Base-by-base conservation (phyloP, 1,139 yeast species). In the Geotrichum cucujoidarum region DNA sequence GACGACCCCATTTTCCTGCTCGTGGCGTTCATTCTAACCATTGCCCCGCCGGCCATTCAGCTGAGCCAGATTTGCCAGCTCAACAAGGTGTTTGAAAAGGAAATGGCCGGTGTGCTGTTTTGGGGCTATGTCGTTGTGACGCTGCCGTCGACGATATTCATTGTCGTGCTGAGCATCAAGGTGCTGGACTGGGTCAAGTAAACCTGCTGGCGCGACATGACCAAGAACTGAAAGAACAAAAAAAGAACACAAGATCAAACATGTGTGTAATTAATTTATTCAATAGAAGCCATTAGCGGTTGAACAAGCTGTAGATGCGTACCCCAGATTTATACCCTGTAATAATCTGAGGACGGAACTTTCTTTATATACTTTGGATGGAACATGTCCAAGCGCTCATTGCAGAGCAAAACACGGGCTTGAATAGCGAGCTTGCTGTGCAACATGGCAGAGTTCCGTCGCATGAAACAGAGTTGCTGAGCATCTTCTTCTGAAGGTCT, bases 1-100 rank as follows among this genome's bases (percentile, higher is more conserved):
- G 90, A 83, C 64, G 95, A 86, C 64, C 95, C 95, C 18, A 83
- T 86, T 50, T 86, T 86, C 60, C 69, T 85, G 57, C 78, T 85
- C 51, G 89, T 87, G 34, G 77, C 87, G 22, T 86, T 86, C 59
- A 72, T 85, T 20, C 73, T 85, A 43, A 83, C 92, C 4, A 76
- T 84, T 2, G 78, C 90, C 1, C 95, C 95, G 1, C 95, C 95
- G 1, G 94, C 94, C 4, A 84, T 85, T 58, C 95, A 85, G 68
- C 73, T 85, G 45, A 80, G 89, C 33, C 95, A 85, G 63, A 85
- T 85, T 56, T 83, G 89, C 55, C 94, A 84, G 63, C 70, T 85
- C 55, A 85, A 85, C 63, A 80, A 78, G 54, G 75, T 85, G 30
- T 85, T 80, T 63, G 92, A 86, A 60, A 75, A 76, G 60, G 95